These are phyloP conservation scores for Peronospora belbahrii DNA, from an alignment of 352 stramenopile genomes.

Conservation along the genomic window DNA sequence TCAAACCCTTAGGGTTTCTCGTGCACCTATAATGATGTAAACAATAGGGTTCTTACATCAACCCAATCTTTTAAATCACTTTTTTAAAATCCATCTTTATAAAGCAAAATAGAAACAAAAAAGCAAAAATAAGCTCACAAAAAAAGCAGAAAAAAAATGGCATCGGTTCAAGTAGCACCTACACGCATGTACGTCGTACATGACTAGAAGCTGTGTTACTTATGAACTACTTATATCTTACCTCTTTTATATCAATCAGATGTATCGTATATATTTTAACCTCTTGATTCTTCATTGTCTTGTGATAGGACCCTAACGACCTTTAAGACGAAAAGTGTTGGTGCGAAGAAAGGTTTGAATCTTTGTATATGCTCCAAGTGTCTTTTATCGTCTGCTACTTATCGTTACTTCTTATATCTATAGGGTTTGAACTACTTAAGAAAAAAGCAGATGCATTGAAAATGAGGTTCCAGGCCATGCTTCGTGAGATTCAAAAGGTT, in stretches of 20 bases:
- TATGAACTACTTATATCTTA: no score
- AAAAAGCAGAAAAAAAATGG: slow-evolving; percentile 15
- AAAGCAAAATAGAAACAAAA: no score
- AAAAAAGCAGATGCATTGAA: slow-evolving; percentile 99
- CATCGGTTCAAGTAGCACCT: slow-evolving; percentile 53
- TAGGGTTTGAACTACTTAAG: slow-evolving; percentile 84
- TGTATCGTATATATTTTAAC: no score
- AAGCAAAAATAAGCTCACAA: slow-evolving; percentile 3
- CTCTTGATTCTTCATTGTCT: no score
- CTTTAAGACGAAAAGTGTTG: slow-evolving; percentile 77
- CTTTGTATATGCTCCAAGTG: no score
- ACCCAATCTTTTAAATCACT: no score
- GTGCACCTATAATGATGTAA: no score
- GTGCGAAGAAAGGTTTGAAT: slow-evolving; percentile 74
- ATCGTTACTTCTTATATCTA: no score
- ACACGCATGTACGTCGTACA: slow-evolving; percentile 66
- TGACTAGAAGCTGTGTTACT: no score
- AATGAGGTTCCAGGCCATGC: slow-evolving; percentile 88
- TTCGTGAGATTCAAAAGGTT: slow-evolving; percentile 84
- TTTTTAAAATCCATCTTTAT: no score
- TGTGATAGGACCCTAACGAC: slow-evolving; percentile 70
- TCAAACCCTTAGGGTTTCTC: slow-evolving; percentile 1
- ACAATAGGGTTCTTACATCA: no score
- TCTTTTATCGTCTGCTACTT: not conserved
- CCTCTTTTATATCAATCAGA: no score